Base-by-base conservation (phyloP, 2,329 filamentous ascomycete genomes). In the Aspergillus fumigatiaffinis region DNA sequence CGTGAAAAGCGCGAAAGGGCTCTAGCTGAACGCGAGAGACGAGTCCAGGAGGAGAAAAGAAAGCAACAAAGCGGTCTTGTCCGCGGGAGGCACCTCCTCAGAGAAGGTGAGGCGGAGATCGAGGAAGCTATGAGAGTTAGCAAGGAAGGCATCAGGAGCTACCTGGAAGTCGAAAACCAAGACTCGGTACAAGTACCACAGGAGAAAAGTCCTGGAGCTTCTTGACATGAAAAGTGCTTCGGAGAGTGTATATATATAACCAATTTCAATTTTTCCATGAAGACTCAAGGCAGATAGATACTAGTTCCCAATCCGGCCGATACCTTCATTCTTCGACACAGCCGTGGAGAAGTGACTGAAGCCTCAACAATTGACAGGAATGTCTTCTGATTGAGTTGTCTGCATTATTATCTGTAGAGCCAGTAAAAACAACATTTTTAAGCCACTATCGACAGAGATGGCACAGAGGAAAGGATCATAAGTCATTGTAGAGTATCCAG, bases 1-100 rank as follows among this genome's bases (percentile, higher is more conserved):
- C 71, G 77, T 4, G 73, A 77, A 59, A 76, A 73, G 56, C 74
- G 77, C n/a, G 75, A 79, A 56, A 73, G 68, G 35, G 77, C 77
- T 7, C 61, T 79, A 50, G 71, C 71, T 6, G 75, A 78, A 46
- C 73, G 77, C 25, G 72, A 79, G 56, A 73, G 72, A 54, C 68
- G 69, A 35, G 77, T 79, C 3, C 67, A 76, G 47, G 74, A 77
- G 55, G 75, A 78, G 29, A 78, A 78, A 53, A 67, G 69, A 50
- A 75, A 68, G 46, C 73, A 76, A 51, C 68, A 65, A 54, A 67
- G 74, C 17, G 74, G 76, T 32, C 66, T 79, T 49, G 57, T 71
- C 35, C 74, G 75, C 53, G 71, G 76, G 23, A 78, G 73, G 57
- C 67, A 73, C 60, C 70, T 79, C 53, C 62, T 79, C 35, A 66